These are phyloP conservation scores for Huntiella bhutanensis DNA, from an alignment of 2,329 filamentous ascomycete genomes.

Conservation along the genomic window DNA sequence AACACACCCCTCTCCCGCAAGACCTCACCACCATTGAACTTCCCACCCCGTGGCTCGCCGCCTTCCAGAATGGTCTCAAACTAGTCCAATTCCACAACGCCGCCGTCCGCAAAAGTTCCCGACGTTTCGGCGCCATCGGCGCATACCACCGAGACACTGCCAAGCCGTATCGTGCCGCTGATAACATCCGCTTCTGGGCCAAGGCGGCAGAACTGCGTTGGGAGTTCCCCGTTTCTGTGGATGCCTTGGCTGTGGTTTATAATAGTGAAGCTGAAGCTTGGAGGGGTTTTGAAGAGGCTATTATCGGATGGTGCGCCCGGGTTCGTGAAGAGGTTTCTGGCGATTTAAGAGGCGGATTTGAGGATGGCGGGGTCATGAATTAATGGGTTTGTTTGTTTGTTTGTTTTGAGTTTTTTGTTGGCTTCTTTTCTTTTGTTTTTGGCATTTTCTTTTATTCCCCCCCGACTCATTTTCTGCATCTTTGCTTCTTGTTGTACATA, in stretches of 20 bases:
- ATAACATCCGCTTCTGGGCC: conserved; percentile 89
- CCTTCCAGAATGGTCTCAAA: conserved; percentile 59
- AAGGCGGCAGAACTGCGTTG: conserved; percentile 91
- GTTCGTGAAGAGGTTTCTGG: conserved; percentile 68
- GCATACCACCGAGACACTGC: conserved; percentile 78
- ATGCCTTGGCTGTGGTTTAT: conserved; percentile 74
- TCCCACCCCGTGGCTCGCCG: conserved; percentile 54
- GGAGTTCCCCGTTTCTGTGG: conserved; percentile 67
- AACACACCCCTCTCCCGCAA: conserved; percentile 32
- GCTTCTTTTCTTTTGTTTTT: neutral
- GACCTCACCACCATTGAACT: conserved; percentile 18
- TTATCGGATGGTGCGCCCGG: conserved; percentile 64
- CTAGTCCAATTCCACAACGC: conserved; percentile 82
- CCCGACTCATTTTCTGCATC: neutral
- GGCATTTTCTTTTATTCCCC: neutral
- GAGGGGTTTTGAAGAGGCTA: conserved; percentile 63
- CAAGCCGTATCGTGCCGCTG: conserved; percentile 83
- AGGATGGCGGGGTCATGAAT: conserved; percentile 5
- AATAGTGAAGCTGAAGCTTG: conserved; percentile 51
- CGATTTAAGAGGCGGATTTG: conserved; percentile 28
- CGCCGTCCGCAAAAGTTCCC: conserved; percentile 63
- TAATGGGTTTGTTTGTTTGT: neutral
- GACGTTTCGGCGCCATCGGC: conserved; percentile 78
- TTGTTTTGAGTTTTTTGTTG: neutral
- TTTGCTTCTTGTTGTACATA: neutral